These are phyloP conservation scores for Colletotrichum shisoi DNA, from an alignment of 2,329 filamentous ascomycete genomes.

Conservation along the genomic window DNA sequence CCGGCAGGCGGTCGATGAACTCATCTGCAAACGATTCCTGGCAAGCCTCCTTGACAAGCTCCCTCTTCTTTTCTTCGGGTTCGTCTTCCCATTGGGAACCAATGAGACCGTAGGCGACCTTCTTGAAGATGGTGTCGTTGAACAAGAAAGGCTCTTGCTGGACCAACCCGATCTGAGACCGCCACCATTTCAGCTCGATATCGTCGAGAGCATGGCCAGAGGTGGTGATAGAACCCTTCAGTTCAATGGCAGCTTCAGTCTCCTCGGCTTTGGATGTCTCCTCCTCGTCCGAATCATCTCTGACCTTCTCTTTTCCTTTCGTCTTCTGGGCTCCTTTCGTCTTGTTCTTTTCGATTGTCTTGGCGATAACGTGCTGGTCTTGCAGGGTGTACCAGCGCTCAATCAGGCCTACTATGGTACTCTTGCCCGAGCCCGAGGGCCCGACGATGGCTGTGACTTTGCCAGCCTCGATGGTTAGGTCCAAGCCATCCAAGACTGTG, in stretches of 20 bases:
- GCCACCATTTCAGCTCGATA: constrained; percentile 70
- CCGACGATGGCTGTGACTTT: constrained; percentile 79
- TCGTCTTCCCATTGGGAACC: constrained; percentile 62
- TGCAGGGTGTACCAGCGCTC: constrained; percentile 75
- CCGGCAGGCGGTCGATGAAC: constrained; percentile 70
- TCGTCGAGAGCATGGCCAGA: constrained; percentile 62
- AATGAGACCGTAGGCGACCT: constrained; percentile 67
- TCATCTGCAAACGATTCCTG: constrained; percentile 73
- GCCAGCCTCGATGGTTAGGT: constrained; percentile 66
- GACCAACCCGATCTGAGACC: constrained; percentile 69
- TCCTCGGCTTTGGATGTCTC: constrained; percentile 44
- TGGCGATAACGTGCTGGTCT: constrained; percentile 61
- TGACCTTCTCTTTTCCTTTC: constrained; percentile 45
- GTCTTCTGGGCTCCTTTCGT: constrained; percentile 54
- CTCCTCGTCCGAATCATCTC: constrained; percentile 46
- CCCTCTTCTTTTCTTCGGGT: constrained; percentile 62
- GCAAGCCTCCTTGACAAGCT: constrained; percentile 70
- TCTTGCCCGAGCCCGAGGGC: constrained; percentile 76
- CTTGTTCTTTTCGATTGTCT: constrained; percentile 58
- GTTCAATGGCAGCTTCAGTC: constrained; percentile 54
- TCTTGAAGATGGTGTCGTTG: constrained; percentile 69
- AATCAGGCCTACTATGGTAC: constrained; percentile 74
- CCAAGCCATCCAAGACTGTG: constrained; percentile 68
- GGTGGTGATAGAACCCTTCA: constrained; percentile 63
- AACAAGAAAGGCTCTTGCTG: constrained; percentile 75